A percentile compares a stretch with the other conserved stretches of the same genome.
phyloP scores from a whole-genome alignment of 2,329 filamentous ascomycete species.

The Trichophyton benhamiae region DNA sequence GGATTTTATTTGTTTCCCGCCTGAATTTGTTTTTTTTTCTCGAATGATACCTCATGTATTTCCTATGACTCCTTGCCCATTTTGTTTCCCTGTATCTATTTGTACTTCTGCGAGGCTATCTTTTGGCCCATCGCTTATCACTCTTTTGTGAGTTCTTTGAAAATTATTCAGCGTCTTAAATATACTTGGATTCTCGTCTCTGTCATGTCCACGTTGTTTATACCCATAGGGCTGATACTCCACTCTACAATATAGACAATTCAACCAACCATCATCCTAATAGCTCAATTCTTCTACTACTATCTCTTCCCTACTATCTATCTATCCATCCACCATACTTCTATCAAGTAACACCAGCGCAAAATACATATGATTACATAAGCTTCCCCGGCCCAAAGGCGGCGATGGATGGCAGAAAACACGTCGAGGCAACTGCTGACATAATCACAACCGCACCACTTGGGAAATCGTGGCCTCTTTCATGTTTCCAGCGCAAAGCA shows the following conservation, averaged over 20 bases:
- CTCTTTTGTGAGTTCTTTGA: background rate
- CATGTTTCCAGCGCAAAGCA: background rate
- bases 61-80: background rate
- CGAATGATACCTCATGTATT: background rate
- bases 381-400: background rate
- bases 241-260: background rate
- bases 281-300: background rate
- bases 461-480: conserved; percentile 4
- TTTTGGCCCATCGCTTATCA: background rate
- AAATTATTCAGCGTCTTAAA: background rate
- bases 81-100: background rate
- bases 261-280: background rate
- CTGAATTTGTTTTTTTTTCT: background rate
- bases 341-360: background rate
- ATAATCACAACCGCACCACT: conserved; percentile 1
- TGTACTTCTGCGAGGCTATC: background rate
- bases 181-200: background rate
- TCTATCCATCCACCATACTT: background rate
- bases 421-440: background rate
- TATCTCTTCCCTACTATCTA: background rate
- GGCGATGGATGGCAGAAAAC: background rate
- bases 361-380: background rate
- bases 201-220: too few species aligned
- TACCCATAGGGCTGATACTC: too few species aligned
- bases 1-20: background rate